phyloP scores from a whole-genome alignment of 2,329 filamentous ascomycete genomes.

The Hypoxylon sp. region DNA sequence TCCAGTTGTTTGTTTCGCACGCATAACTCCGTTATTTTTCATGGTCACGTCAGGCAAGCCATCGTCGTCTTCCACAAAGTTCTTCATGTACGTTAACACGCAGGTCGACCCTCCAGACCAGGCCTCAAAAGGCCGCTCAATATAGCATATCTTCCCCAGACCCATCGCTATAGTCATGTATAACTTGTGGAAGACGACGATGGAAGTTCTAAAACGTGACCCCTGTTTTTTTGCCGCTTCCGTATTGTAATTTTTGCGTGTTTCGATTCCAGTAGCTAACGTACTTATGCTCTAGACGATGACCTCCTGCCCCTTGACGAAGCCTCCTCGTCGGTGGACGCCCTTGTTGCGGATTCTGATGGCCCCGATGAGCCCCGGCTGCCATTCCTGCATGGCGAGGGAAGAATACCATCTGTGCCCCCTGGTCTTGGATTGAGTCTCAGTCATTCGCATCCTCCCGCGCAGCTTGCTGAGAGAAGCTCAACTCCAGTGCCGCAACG shows the following conservation, averaged over 20 bases:
- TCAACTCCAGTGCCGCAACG: constrained; percentile 45
- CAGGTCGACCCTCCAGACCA: constrained; percentile 58
- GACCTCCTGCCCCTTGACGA: constrained; percentile 73
- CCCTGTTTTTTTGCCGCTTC: constrained; percentile 53
- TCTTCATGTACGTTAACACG: constrained; percentile 77
- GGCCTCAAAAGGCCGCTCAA: constrained; percentile 60
- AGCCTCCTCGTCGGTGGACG: constrained; percentile 75
- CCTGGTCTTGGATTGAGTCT: constrained; percentile 60
- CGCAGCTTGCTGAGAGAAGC: constrained; percentile 41
- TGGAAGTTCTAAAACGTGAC: constrained; percentile 70
- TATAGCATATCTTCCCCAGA: constrained; percentile 64
- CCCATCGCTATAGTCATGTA: constrained; percentile 58
- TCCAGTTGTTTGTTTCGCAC: constrained; percentile 46
- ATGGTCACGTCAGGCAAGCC: constrained; percentile 73
- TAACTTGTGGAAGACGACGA: constrained; percentile 73
- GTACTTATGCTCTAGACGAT: constrained; percentile 72
- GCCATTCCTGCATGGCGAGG: constrained; percentile 41
- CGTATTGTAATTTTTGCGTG: constrained; percentile 49
- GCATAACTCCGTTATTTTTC: constrained; percentile 55
- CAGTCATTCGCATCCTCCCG: constrained; percentile 56
- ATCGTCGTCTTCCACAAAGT: constrained; percentile 77
- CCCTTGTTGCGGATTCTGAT: constrained; percentile 73
- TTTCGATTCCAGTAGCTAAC: constrained; percentile 51
- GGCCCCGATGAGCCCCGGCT: constrained; percentile 51
- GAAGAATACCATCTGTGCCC: constrained; percentile 57